A percentile compares a stretch with the other conserved stretches of the same genome.
phyloP scores from a whole-genome alignment of 2,329 filamentous ascomycete genomes.

The Pseudocercospora pini-densiflorae region DNA sequence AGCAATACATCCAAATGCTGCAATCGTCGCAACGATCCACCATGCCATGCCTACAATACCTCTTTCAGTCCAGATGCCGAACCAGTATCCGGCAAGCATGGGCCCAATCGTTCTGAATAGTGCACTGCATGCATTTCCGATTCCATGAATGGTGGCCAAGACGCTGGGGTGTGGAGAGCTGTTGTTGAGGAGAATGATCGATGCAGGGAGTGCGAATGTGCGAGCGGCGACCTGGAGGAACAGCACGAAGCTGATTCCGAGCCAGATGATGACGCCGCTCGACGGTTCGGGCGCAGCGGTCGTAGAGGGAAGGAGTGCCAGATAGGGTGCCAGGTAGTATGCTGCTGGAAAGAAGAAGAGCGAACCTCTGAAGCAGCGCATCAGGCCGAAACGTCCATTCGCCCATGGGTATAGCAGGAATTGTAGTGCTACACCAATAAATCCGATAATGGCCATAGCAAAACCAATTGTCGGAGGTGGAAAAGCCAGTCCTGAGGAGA shows the following conservation, averaged over 20 bases:
- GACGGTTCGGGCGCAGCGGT: conserved; percentile 54
- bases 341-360: conserved; percentile 72
- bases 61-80: conserved; percentile 57
- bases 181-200: conserved; percentile 64
- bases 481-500: conserved; percentile 76
- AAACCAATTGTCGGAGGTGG: conserved; percentile 72
- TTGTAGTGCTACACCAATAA: conserved; percentile 75
- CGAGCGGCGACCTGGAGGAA: conserved; percentile 72
- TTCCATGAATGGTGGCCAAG: conserved; percentile 62
- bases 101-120: conserved; percentile 62
- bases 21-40: conserved; percentile 61
- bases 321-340: conserved; percentile 72
- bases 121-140: conserved; percentile 61
- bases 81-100: conserved; percentile 58
- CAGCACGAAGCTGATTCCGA: conserved; percentile 66
- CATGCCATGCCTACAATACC: conserved; percentile 62
- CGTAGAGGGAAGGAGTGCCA: conserved; percentile 68
- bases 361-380: conserved; percentile 70
- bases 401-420: conserved; percentile 72
- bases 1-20: conserved; percentile 61
- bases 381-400: conserved; percentile 68
- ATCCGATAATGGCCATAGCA: conserved; percentile 75
- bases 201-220: conserved; percentile 67
- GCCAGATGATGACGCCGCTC: conserved; percentile 65
- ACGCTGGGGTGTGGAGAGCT: conserved; percentile 60